Evolutionary conservation across 192 early-diverging fungal genomes (phyloP), one percentile per base, ranked within the genome.

Genomic region (Thoreauomyces humboldtii): DNA sequence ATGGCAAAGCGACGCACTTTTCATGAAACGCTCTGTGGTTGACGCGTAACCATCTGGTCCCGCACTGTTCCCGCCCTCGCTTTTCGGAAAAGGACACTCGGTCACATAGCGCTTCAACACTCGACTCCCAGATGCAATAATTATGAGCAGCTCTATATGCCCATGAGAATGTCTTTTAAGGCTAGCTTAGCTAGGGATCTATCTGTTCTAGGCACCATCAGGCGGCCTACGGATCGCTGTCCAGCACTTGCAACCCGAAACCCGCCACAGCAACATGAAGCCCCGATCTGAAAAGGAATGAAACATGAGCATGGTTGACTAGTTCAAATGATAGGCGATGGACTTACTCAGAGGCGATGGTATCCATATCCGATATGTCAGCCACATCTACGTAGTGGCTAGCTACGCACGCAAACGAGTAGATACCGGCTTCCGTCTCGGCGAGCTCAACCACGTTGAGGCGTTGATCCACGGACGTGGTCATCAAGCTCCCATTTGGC

Each of bases 381-480:
- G 61, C 60, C 15, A 70, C 35, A 25, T 63, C 60, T 19, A 70
- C 4, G 21, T 35, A 58, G n/a, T 31, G 5, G 36, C 61, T 58
- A 53, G 33, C 31, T 62, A 50, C 9, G 28, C 59, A 34, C 28
- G 17, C 15, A 15, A 31, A 24, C 43, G 12, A 4, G 7, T 36
- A 28, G 17, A n/a, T 5, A 1, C 24, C 38, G 27, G 3, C 27
- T 15, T 27, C 33, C 14, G 25, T 37, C 5, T 56, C 27, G 19
- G 44, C 35, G 7, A 88, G 9, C 0, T 67, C 29, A 82, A 87
- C 91, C 11, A 77, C 29, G 25, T 81, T 84, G 1, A 92, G 21
- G 44, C 87, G 74, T 65, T 92, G 91, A 68, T 92, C 91, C 32
- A 85, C 79, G 31, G 86, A 85, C 4, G 79, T 80, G 12, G 86